Evolutionary conservation across 257 asterid genomes (phyloP).

Genomic region (Solanum etuberosum): DNA sequence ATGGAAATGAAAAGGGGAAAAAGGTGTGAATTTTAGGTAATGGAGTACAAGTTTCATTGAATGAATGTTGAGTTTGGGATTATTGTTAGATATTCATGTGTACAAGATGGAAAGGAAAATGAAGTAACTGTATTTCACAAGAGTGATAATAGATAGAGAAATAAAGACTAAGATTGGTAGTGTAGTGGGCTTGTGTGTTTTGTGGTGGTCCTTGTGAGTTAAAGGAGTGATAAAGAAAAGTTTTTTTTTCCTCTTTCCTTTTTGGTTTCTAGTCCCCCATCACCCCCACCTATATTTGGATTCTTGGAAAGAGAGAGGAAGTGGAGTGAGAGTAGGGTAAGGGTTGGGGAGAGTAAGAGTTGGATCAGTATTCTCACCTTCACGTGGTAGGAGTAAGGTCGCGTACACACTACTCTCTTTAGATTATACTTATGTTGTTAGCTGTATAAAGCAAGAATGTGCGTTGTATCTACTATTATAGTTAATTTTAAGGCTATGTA

Average conservation of each 20-base stretch:
- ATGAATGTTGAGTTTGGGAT: constrained; percentile 14
- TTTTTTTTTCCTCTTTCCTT: neutral
- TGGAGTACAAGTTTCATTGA: neutral
- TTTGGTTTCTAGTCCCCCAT: neutral
- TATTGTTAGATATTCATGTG: constrained; percentile 6
- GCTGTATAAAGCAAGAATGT: no score
- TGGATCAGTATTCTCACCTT: neutral
- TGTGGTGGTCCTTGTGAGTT: constrained; percentile 3
- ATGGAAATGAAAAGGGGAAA: neutral
- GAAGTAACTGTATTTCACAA: constrained; percentile 12
- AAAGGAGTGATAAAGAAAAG: neutral
- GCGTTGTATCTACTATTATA: neutral
- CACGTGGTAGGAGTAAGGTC: neutral
- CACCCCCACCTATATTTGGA: neutral
- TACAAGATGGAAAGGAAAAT: constrained; percentile 11
- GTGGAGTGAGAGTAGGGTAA: neutral
- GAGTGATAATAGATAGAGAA: constrained; percentile 2
- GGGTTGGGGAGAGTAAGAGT: neutral
- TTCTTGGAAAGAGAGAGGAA: neutral
- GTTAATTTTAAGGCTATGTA: neutral
- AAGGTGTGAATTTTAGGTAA: neutral
- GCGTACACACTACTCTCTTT: neutral
- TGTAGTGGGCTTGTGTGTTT: neutral
- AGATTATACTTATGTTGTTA: neutral
- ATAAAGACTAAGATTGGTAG: neutral